Evolutionary conservation across 495 filamentous ascomycete species (phyloP).

Genomic region (Aspergillus incahuasiensis): DNA sequence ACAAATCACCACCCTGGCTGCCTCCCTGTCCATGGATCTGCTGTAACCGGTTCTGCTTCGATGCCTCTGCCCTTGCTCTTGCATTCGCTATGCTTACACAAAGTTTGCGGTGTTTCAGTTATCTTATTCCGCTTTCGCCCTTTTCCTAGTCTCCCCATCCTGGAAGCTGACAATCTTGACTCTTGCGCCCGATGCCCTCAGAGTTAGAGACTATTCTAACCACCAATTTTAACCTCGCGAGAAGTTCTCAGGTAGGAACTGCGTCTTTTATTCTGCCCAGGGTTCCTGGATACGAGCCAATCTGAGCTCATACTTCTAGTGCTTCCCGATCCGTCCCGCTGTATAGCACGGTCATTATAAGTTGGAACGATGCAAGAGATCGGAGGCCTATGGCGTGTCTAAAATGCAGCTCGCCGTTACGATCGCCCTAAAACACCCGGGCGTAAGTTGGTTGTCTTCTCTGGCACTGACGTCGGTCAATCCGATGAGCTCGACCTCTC

Average conservation of each 20-base stretch:
- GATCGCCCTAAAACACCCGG: constrained; percentile 2
- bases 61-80: not conserved
- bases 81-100: not conserved
- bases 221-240: not conserved
- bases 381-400: not conserved
- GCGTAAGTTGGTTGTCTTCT: not conserved
- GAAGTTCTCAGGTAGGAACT: not conserved
- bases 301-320: not conserved
- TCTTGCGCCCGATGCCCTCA: not conserved
- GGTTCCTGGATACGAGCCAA: not conserved
- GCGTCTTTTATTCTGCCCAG: not conserved
- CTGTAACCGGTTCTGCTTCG: constrained; percentile 1
- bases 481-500: not conserved
- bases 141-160: not conserved
- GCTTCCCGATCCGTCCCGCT: not conserved
- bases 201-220: not conserved
- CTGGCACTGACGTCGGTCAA: not conserved
- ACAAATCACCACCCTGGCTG: constrained; percentile 1
- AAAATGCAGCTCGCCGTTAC: constrained; percentile 13
- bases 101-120: constrained; percentile 8
- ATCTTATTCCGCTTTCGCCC: not conserved
- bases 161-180: not conserved
- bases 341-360: constrained; percentile 2
- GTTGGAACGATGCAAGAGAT: not conserved
- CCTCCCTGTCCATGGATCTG: not conserved